These are phyloP conservation scores for Crucibulum laeve DNA, from an alignment of 768 basidiomycete species.

Conservation along the genomic window DNA sequence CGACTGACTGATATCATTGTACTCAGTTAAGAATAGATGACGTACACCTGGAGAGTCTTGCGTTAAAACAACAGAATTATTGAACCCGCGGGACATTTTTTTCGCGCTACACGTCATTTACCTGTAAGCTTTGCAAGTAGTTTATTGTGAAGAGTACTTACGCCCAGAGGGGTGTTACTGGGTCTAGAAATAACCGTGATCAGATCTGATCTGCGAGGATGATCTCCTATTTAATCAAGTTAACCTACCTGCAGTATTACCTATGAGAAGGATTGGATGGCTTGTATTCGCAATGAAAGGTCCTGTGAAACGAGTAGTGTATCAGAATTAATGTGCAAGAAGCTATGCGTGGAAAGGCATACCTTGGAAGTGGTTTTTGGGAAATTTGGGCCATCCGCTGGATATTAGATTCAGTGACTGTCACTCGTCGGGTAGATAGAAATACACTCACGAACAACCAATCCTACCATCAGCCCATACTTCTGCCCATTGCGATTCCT, in stretches of 20 bases:
- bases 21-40: background rate
- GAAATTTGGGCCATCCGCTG: slow-evolving; percentile 23
- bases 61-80: slow-evolving; percentile 33
- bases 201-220: background rate
- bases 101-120: slow-evolving; percentile 25
- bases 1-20: no score
- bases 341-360: background rate
- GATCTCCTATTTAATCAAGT: background rate
- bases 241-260: slow-evolving; percentile 34
- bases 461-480: slow-evolving; percentile 22
- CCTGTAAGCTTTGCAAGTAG: background rate
- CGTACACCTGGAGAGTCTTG: slow-evolving; percentile 37
- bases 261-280: slow-evolving; percentile 32
- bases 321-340: no score
- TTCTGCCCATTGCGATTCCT: slow-evolving; percentile 24
- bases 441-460: slow-evolving; percentile 24
- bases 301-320: slow-evolving; percentile 14
- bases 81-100: slow-evolving; percentile 31
- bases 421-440: background rate
- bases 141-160: slow-evolving; percentile 8
- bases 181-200: slow-evolving; percentile 14
- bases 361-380: slow-evolving; percentile 17
- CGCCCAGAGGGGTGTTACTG: slow-evolving; percentile 23
- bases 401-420: background rate
- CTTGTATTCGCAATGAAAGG: slow-evolving; percentile 33